A percentile compares a stretch with the other conserved stretches of the same genome.
phyloP scores from a whole-genome alignment of 2,329 filamentous ascomycete species.

The Neonectria magnoliae region DNA sequence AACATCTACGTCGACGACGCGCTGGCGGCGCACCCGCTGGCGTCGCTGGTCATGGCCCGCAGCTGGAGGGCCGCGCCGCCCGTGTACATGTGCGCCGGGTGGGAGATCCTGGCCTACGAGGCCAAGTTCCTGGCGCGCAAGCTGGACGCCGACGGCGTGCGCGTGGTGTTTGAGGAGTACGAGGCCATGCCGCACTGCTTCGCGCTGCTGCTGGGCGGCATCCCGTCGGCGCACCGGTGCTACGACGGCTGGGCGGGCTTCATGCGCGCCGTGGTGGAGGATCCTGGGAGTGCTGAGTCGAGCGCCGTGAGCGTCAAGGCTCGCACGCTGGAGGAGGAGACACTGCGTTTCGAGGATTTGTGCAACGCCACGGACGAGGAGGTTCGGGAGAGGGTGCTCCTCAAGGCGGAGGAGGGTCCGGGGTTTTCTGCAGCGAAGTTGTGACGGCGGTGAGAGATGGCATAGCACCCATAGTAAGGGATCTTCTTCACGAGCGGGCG shows the following conservation, averaged over 20 bases:
- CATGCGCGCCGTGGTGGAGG: slow-evolving; percentile 54
- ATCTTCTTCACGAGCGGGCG: not conserved
- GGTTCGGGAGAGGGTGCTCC: slow-evolving; percentile 52
- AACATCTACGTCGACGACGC: slow-evolving; percentile 65
- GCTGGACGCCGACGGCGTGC: slow-evolving; percentile 66
- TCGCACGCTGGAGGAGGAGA: slow-evolving; percentile 60
- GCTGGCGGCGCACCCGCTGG: slow-evolving; percentile 72
- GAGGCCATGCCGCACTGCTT: slow-evolving; percentile 86
- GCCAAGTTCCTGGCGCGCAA: slow-evolving; percentile 67
- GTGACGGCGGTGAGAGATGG: slow-evolving; percentile 25
- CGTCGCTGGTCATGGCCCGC: slow-evolving; percentile 66
- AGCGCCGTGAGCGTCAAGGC: slow-evolving; percentile 59
- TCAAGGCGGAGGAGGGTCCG: slow-evolving; percentile 30
- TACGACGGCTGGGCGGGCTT: slow-evolving; percentile 67
- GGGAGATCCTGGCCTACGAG: slow-evolving; percentile 79
- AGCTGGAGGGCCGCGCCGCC: slow-evolving; percentile 73
- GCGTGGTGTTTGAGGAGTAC: slow-evolving; percentile 75
- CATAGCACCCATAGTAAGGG: too few relatives aligned
- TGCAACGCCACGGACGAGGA: slow-evolving; percentile 56
- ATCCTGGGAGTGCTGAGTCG: slow-evolving; percentile 47
- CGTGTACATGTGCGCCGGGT: slow-evolving; percentile 73
- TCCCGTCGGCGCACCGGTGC: slow-evolving; percentile 60
- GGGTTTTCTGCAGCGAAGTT: slow-evolving; percentile 43
- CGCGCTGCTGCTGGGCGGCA: slow-evolving; percentile 62
- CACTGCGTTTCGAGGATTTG: slow-evolving; percentile 55